Base-by-base conservation (phyloP, 2,329 filamentous ascomycete genomes). In the Epichloe gansuensis region DNA sequence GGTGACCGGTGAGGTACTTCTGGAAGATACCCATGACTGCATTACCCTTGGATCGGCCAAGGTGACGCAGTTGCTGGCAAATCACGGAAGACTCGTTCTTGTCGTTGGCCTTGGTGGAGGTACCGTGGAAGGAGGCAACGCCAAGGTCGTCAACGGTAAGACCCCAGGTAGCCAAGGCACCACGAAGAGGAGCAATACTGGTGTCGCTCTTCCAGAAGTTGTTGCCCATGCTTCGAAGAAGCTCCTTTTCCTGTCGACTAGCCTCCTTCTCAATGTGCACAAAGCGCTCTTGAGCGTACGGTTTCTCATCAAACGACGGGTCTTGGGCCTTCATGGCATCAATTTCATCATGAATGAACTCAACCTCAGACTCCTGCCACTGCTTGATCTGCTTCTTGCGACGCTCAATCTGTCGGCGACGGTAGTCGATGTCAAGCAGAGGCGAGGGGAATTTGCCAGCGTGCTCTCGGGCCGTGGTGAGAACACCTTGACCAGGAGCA, bases 1-100 rank as follows among this genome's bases (percentile, higher is more conserved):
- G 93, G 68, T 98, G 93, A 70, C 93, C 93, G 51, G 94, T 98
- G 56, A 98, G 83, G 70, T 94, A 97, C 73, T 98, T 98, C 74
- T 98, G 93, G 86, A 97, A 98, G 68, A 98, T 90, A 75, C 90
- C 93, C 58, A 97, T 73, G 13, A 98, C 77, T 35, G 93, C 90
- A 64, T 98, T 98, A 64, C 94, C 93, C 82, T 96, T 96, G 71
- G 84, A 85, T 62, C 93, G 87, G 59, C 93, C 93, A 50, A 98
- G 84, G 66, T 98, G 94, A 61, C 84, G 84, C 70, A 98, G 82
- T 73, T 98, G 94, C 69, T 96, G 83, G 76, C 91, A 96, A 62
- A 98, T 86, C 64, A 96, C 93, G 51, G 90, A 90, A 17, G 93
- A 97, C 70, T 98, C 93, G 71, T 98, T 98, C 84, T 97, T 97